A percentile compares a stretch with the other conserved stretches of the same genome.
phyloP scores from a whole-genome alignment of 371 early-diverging fungal species.

The Funneliformis caledonium region DNA sequence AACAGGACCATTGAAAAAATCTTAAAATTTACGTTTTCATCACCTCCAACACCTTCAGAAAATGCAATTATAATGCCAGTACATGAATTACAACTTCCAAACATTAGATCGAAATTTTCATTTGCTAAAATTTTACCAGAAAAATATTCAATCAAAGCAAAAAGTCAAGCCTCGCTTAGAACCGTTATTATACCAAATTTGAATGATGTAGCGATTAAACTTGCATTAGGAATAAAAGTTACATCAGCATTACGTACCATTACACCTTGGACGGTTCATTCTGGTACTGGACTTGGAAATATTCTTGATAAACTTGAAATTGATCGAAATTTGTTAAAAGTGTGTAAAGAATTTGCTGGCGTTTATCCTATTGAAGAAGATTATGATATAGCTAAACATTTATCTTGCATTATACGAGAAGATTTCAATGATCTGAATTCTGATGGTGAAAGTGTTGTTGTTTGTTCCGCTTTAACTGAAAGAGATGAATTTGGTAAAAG shows the following conservation, averaged over 20 bases:
- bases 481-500: conserved; percentile 58
- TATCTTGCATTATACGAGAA: conserved; percentile 68
- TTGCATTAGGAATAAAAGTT: conserved; percentile 71
- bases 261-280: conserved; percentile 69
- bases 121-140: conserved; percentile 54
- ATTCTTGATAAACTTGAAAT: conserved; percentile 55
- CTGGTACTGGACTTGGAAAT: conserved; percentile 67
- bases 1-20: conserved; percentile 50
- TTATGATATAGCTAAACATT: conserved; percentile 70
- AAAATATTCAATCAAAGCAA: conserved; percentile 47
- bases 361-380: conserved; percentile 58
- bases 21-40: conserved; percentile 45
- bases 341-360: conserved; percentile 61
- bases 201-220: conserved; percentile 58
- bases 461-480: conserved; percentile 71
- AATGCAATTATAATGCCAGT: conserved; percentile 61
- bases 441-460: conserved; percentile 57
- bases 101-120: conserved; percentile 57
- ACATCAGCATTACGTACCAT: conserved; percentile 77
- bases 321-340: conserved; percentile 46
- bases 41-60: conserved; percentile 38
- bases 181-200: conserved; percentile 62
- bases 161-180: conserved; percentile 70
- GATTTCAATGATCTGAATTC: conserved; percentile 49
- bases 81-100: conserved; percentile 72